These are phyloP conservation scores for Lolium perenne DNA, from an alignment of 176 grass and related monocot species.

Conservation along the genomic window DNA sequence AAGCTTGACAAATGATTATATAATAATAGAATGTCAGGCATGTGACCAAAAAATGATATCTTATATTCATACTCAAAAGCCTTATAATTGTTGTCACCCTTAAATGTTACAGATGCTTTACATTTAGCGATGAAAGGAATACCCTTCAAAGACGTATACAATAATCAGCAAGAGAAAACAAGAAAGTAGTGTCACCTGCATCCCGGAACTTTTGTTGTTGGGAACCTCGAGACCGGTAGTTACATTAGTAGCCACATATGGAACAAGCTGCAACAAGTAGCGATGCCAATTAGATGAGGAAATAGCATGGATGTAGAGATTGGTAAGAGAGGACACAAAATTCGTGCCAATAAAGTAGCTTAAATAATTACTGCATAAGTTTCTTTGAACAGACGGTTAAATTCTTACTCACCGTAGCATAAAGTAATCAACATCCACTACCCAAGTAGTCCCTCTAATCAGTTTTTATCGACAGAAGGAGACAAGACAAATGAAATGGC, in stretches of 20 bases:
- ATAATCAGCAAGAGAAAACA: not conserved
- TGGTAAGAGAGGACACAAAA: not conserved
- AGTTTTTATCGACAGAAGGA: too few species aligned
- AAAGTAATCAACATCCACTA: too few species aligned
- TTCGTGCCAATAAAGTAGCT: not conserved
- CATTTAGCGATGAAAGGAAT: not conserved
- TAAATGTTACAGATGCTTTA: not conserved
- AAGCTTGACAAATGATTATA: too few species aligned
- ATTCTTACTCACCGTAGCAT: not conserved
- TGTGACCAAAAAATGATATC: too few species aligned
- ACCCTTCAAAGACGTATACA: not conserved
- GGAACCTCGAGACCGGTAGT: not conserved
- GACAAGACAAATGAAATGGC: too few species aligned
- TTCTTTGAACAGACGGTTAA: too few species aligned
- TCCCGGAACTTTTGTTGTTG: not conserved
- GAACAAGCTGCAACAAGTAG: not conserved
- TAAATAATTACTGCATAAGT: not conserved
- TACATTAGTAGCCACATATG: not conserved
- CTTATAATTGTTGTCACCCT: not conserved
- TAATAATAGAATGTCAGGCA: too few species aligned
- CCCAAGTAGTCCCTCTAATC: too few species aligned
- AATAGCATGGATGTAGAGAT: not conserved
- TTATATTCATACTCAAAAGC: too few species aligned
- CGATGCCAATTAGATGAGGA: not conserved
- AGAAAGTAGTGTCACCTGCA: not conserved